Percentiles rank a stretch among this genome's conserved stretches.
These are phyloP conservation scores for Trichoderma harzianum DNA, from an alignment of 2,329 filamentous ascomycete species.

Conservation along the genomic window DNA sequence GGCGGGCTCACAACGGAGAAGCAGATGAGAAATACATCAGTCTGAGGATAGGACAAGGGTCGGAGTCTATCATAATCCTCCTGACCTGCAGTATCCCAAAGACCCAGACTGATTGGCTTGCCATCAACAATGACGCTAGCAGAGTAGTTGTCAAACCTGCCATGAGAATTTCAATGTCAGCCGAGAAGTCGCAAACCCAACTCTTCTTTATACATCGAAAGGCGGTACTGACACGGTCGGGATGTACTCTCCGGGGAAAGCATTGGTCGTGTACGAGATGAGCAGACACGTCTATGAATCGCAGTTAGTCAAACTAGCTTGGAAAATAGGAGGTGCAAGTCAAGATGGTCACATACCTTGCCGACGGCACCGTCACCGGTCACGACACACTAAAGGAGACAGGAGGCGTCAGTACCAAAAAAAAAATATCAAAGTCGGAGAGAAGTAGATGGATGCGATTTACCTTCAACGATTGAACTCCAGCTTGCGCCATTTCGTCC, in stretches of 20 bases:
- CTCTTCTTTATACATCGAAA: not conserved
- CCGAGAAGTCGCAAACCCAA: slow-evolving; percentile 14
- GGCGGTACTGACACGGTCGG: slow-evolving; percentile 79
- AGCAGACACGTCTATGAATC: slow-evolving; percentile 86
- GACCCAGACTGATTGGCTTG: slow-evolving; percentile 91
- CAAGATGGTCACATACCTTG: slow-evolving; percentile 60
- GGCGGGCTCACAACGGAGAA: slow-evolving; percentile 98
- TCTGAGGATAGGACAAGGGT: slow-evolving; percentile 95
- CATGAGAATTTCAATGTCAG: slow-evolving; percentile 21
- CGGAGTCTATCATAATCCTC: slow-evolving; percentile 96
- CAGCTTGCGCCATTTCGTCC: slow-evolving; percentile 67
- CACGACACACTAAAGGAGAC: slow-evolving; percentile 75
- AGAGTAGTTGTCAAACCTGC: slow-evolving; percentile 96
- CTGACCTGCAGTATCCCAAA: slow-evolving; percentile 98
- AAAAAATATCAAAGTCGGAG: slow-evolving; percentile 3
- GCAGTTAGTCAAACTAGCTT: slow-evolving; percentile 2
- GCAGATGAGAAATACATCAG: slow-evolving; percentile 96
- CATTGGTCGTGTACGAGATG: slow-evolving; percentile 99
- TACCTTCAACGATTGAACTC: slow-evolving; percentile 87
- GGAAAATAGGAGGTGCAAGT: not conserved
- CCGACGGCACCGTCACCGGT: slow-evolving; percentile 99
- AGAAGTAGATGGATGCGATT: slow-evolving; percentile 28
- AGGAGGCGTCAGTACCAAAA: slow-evolving; percentile 30
- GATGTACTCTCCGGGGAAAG: slow-evolving; percentile 99
- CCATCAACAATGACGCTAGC: slow-evolving; percentile 99